Conservation (phyloP, 441 rosid species). For the Pelargonium australe region DNA sequence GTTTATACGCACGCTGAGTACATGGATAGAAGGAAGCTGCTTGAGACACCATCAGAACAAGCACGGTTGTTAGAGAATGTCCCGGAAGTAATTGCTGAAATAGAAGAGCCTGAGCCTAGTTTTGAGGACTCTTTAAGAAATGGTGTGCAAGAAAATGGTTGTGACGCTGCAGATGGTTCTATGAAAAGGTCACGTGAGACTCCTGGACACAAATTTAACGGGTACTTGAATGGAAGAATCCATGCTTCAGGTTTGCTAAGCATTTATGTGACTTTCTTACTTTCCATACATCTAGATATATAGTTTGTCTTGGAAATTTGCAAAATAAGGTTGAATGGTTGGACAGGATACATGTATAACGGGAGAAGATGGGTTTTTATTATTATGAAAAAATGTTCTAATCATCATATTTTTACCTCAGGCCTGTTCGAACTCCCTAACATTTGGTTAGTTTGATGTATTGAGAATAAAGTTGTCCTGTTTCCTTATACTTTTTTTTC, state of each 20-base stretch:
- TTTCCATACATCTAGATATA: neutral
- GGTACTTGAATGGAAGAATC: constrained; percentile 6
- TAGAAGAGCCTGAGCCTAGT: constrained; percentile 20
- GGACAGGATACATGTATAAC: neutral
- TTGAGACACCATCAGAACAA: constrained; percentile 39
- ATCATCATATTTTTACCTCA: neutral
- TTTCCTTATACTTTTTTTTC: neutral
- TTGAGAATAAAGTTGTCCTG: neutral
- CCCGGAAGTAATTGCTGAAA: constrained; percentile 41
- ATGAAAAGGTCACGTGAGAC: neutral
- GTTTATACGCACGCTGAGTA: constrained; percentile 29
- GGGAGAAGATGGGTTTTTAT: neutral
- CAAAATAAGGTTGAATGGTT: neutral
- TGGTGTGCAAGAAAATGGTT: constrained; percentile 12
- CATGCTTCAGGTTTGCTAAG: constrained; percentile 22
- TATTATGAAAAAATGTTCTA: neutral
- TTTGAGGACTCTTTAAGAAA: constrained; percentile 15
- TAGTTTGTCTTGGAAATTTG: neutral
- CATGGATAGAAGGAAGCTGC: constrained; percentile 32
- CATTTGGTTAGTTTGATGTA: neutral
- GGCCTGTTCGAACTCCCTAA: neutral
- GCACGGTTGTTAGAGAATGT: constrained; percentile 35
- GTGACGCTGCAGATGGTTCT: constrained; percentile 1
- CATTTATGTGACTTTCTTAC: constrained; percentile 4
- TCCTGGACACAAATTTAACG: constrained; percentile 2